phyloP scores from a whole-genome alignment of 2,329 filamentous ascomycete genomes.

The Claviceps citrina region DNA sequence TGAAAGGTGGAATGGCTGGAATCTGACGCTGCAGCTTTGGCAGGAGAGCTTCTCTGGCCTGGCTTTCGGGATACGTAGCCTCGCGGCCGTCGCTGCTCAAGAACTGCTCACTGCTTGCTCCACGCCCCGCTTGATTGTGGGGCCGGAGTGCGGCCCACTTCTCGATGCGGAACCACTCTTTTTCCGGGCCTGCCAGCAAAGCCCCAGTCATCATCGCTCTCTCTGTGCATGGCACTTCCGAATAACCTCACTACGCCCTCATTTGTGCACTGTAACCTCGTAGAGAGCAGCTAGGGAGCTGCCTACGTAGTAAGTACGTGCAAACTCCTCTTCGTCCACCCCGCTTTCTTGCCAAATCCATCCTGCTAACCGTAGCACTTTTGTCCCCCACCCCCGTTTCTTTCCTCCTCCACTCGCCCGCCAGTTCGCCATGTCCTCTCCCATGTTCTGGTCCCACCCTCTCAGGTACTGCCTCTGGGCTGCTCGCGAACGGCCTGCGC shows the following conservation, averaged over 20 bases:
- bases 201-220: background rate
- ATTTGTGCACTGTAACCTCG: background rate
- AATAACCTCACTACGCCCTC: background rate
- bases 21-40: background rate
- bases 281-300: too few species aligned
- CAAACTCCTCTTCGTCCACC: background rate
- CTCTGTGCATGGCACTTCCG: background rate
- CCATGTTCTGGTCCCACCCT: conserved; percentile 74
- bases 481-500: conserved; percentile 71
- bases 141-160: too few species aligned
- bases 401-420: background rate
- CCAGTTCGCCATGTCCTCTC: conserved; percentile 40
- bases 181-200: background rate
- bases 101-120: too few species aligned
- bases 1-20: background rate
- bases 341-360: background rate
- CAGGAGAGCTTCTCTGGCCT: conserved; percentile 9
- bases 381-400: background rate
- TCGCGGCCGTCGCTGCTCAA: too few species aligned
- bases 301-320: too few species aligned
- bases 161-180: conserved; percentile 3
- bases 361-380: background rate
- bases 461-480: conserved; percentile 80
- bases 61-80: conserved; percentile 27
- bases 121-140: too few species aligned